A percentile compares a stretch with the other conserved stretches of the same genome.
These are phyloP conservation scores for Boletellus sp. DNA, from an alignment of 768 basidiomycete species.

Conservation along the genomic window DNA sequence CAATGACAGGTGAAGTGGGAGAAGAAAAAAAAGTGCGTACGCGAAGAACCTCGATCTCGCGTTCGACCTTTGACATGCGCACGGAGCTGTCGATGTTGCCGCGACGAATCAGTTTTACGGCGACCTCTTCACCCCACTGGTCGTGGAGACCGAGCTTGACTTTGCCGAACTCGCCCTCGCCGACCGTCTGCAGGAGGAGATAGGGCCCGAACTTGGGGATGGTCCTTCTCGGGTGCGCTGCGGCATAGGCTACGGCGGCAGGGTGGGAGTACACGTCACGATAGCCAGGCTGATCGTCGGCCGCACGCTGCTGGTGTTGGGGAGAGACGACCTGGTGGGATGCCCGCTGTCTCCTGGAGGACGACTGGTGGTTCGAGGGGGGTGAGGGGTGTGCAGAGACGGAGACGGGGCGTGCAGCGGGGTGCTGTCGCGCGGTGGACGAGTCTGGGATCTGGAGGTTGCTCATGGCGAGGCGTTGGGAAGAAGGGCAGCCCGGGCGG, in stretches of 20 bases:
- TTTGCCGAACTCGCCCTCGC: constrained; percentile 98
- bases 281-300: constrained; percentile 46
- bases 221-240: constrained; percentile 78
- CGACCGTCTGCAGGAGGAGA: constrained; percentile 90
- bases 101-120: constrained; percentile 92
- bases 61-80: constrained; percentile 91
- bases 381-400: constrained; percentile 53
- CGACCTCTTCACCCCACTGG: constrained; percentile 96
- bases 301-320: constrained; percentile 36
- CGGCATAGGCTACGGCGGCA: constrained; percentile 76
- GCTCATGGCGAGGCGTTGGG: constrained; percentile 18
- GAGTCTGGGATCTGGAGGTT: constrained; percentile 46
- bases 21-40: constrained; percentile 44
- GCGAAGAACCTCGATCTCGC: constrained; percentile 95
- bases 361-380: constrained; percentile 36
- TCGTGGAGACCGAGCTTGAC: constrained; percentile 96
- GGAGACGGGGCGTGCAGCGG: constrained; percentile 52
- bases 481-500: too few species aligned
- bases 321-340: constrained; percentile 68
- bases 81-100: constrained; percentile 86
- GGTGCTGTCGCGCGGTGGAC: constrained; percentile 44
- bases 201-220: constrained; percentile 96
- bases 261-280: constrained; percentile 83
- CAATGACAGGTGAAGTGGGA: not conserved
- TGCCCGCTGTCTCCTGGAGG: constrained; percentile 60